Evolutionary conservation across 805 yeast genomes (phyloP), one percentile per base, ranked within the genome.

Genomic region (Nakazawaea ambrosiae): DNA sequence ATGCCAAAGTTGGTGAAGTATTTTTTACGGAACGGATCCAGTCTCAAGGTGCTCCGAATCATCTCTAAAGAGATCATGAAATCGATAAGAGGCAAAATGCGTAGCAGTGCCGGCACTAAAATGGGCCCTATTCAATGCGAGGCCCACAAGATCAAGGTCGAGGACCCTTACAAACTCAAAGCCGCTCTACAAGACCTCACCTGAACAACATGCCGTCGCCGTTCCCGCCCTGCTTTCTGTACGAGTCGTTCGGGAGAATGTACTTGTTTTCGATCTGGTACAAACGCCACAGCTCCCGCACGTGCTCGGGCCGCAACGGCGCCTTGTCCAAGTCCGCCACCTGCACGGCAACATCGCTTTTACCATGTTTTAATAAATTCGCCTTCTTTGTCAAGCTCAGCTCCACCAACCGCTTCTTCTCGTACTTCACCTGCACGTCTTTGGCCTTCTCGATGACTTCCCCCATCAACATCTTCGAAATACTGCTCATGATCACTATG

Each of bases 391-490:
- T 63, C 20, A 61, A 59, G 29, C 60, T 50, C 43, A 65, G 62
- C 34, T 62, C 65, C 20, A 54, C 43, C 9, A 58, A 61, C 47
- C 60, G 48, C 39, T 65, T 54, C 58, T 71, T 66, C 49, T 65
- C 58, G 49, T 74, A 73, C 40, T 72, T 65, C 38, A 70, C 64
- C 51, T 85, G 89, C 1, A 84, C 75, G 36, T 76, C 81, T 44
- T 80, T 68, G 0, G 96, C 95, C 49, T 75, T 68, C 44, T 89
- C 94, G 10, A 89, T 81, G 14, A 89, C 72, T 49, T 89, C 97
- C 10, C 96, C 95, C n/a, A 88, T 71, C 54, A 85, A 80, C 48
- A 86, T 83, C 54, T 89, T 89, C 2, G 95, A 83, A 39, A 87
- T 71, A 55, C 96, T 96, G 5, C 90, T 84, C 33, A 89, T 58